These are phyloP conservation scores for Aspergillus fructus DNA, from an alignment of 2,329 filamentous ascomycete genomes.

Conservation along the genomic window DNA sequence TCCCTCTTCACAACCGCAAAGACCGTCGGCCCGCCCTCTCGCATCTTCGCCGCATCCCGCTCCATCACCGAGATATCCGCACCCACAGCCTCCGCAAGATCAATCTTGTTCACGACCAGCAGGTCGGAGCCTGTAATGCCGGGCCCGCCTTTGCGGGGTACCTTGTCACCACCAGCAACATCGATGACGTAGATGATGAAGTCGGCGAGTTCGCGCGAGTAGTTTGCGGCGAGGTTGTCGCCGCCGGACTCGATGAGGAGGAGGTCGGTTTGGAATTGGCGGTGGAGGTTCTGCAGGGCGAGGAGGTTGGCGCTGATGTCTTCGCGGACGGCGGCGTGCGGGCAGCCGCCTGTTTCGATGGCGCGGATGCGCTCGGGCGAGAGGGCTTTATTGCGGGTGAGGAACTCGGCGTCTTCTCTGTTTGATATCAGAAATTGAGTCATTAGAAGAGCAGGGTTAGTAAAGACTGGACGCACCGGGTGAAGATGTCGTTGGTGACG, in stretches of 20 bases:
- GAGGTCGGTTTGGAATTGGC: constrained; percentile 74
- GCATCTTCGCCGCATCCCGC: constrained; percentile 87
- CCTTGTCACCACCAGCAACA: constrained; percentile 93
- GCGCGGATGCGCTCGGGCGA: constrained; percentile 81
- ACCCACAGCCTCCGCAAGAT: constrained; percentile 84
- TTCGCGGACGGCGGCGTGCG: constrained; percentile 94
- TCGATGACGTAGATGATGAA: constrained; percentile 99
- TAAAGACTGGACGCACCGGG: constrained; percentile 48
- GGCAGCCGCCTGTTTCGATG: constrained; percentile 96
- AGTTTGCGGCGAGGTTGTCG: constrained; percentile 96
- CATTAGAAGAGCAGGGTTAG: neutral
- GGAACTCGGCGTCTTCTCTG: constrained; percentile 93
- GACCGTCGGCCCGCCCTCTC: constrained; percentile 91
- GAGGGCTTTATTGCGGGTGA: constrained; percentile 81
- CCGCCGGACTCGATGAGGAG: constrained; percentile 94
- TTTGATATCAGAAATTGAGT: constrained; percentile 5
- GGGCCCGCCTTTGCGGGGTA: constrained; percentile 91
- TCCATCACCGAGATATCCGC: constrained; percentile 94
- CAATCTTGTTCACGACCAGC: constrained; percentile 95
- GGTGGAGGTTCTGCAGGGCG: constrained; percentile 84
- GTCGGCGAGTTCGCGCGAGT: constrained; percentile 89
- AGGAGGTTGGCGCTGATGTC: constrained; percentile 94
- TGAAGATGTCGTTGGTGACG: constrained; percentile 99
- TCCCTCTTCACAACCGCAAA: constrained; percentile 97
- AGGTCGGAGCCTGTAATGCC: constrained; percentile 96